Base-by-base conservation (phyloP, 257 asterid species). In the Voacanga thouarsii region DNA sequence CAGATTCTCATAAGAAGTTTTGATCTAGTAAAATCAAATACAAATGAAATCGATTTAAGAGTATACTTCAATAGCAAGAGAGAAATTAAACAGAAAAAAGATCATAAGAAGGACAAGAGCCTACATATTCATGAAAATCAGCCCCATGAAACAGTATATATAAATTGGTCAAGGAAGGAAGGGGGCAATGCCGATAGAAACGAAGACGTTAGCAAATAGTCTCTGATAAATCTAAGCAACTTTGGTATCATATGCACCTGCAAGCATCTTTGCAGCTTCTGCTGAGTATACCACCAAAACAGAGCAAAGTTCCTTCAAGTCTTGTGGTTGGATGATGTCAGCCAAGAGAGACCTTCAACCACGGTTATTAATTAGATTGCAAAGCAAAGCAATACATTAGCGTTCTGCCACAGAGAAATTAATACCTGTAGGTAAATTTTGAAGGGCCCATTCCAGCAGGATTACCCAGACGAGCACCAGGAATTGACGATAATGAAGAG, bases 301-400 rank as follows among this genome's bases (percentile, higher is more conserved):
- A 44, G 99, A 96, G 86, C 99, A 96, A 78, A 96, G 93, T 82
- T 93, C 99, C 91, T 87, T 96, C 90, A 88, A 84, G 85, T 96
- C 98, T 86, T 89, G 93, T 60, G 97, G 96, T 87, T 90, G 97
- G 79, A 96, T 93, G 89, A 93, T 89, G 81, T 91, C 98, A 84
- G 94, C 98, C 83, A 96, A 88, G 56, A 93, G 89, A 84, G 99
- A 96, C 93, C 99, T 95, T 87, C 61, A 83, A 64, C 75, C 71
- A 74, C 68, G 76, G 73, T 78, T 67, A 75, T 39, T 65, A 49
- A 57, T 92, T 85, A 91, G 94, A 82, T 78, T 64, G 79, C 65
- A 80, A 77, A 85, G n/a, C 53, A 61, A 51, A 19, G 0, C 10
- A 37, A 60, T 26, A 23, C 8, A 9, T 28, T 47, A 56, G 9